Evolutionary conservation across 352 stramenopile genomes (phyloP).

Genomic region (Phytopythium ostracodes): DNA sequence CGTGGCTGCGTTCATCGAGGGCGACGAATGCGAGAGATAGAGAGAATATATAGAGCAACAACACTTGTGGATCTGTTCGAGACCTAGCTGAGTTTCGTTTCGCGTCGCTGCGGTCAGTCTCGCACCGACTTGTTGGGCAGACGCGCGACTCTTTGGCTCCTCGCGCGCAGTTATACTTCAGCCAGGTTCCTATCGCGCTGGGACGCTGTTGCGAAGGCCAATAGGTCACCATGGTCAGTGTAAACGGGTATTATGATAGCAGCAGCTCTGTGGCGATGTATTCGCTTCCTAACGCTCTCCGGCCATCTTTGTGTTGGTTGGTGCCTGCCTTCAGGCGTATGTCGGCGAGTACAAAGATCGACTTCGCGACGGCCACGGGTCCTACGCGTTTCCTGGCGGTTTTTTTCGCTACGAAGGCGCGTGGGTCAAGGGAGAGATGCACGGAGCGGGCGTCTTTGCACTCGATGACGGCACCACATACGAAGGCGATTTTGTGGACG

Average conservation of each 20-base stretch:
- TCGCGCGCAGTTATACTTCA: no score
- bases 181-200: not conserved
- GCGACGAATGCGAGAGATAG: not conserved
- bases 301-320: no score
- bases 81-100: not conserved
- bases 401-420: constrained; percentile 62
- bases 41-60: not conserved
- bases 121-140: not conserved
- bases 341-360: constrained; percentile 32
- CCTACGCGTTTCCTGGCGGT: constrained; percentile 40
- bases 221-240: not conserved
- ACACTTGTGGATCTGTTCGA: not conserved
- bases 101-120: not conserved
- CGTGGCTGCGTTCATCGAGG: no score
- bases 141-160: constrained; percentile 1
- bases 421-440: constrained; percentile 60
- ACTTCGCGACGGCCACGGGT: constrained; percentile 38
- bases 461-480: constrained; percentile 31
- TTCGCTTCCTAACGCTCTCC: no score
- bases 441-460: constrained; percentile 39
- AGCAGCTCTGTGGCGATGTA: not conserved
- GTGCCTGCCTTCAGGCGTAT: constrained; percentile 20
- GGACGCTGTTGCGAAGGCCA: not conserved
- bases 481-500: constrained; percentile 48
- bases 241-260: no score